Evolutionary conservation across 805 yeast genomes (phyloP).

Genomic region (Metschnikowia drakensbergensis): DNA sequence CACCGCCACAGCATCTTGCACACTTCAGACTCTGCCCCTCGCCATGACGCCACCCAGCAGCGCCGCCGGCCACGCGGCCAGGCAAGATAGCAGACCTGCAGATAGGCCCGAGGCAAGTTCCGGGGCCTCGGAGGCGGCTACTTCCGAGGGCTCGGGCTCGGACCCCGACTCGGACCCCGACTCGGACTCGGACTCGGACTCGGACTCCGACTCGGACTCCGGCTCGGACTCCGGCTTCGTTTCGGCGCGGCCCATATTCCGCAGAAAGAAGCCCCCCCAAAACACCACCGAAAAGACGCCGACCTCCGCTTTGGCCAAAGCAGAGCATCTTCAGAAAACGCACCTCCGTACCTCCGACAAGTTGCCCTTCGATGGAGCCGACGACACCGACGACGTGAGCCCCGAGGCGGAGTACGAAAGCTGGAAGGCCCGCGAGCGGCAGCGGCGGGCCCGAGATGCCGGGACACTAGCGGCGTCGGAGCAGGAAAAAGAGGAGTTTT

Average conservation of each 20-base stretch:
- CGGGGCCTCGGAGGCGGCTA: neutral
- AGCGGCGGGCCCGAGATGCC: slow-evolving; percentile 38
- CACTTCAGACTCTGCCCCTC: too few species aligned
- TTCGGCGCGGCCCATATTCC: slow-evolving; percentile 12
- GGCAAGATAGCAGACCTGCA: neutral
- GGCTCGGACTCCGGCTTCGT: slow-evolving; percentile 4
- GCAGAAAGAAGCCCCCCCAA: slow-evolving; percentile 5
- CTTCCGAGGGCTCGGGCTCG: slow-evolving; percentile 1
- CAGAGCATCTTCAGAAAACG: slow-evolving; percentile 13
- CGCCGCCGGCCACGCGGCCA: too few species aligned
- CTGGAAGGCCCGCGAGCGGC: slow-evolving; percentile 42
- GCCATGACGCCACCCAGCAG: too few species aligned
- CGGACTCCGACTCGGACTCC: neutral
- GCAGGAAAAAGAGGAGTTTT: slow-evolving; percentile 29
- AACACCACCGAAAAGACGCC: neutral
- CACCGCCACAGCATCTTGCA: too few species aligned
- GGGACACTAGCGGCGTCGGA: slow-evolving; percentile 27
- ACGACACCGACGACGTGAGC: slow-evolving; percentile 60
- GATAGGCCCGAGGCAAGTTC: neutral
- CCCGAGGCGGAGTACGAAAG: slow-evolving; percentile 42
- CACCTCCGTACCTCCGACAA: slow-evolving; percentile 9
- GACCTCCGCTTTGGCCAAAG: slow-evolving; percentile 8
- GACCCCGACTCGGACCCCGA: neutral
- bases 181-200: slow-evolving; percentile 2
- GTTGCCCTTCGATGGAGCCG: slow-evolving; percentile 33